These are phyloP conservation scores for Cocos nucifera DNA, from an alignment of 176 grass and related monocot genomes.

Conservation along the genomic window DNA sequence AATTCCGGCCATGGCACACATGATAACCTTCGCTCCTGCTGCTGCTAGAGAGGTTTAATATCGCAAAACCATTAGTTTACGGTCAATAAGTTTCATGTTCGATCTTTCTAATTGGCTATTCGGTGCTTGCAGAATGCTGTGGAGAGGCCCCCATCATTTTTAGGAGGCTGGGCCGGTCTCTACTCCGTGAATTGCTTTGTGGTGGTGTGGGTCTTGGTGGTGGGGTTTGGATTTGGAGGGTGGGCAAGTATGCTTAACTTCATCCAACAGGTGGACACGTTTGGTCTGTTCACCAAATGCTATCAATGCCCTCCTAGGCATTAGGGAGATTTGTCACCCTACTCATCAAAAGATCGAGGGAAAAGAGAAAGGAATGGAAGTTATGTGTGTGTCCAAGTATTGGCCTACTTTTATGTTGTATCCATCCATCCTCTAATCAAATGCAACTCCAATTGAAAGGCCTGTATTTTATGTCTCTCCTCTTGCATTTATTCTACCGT, in stretches of 20 bases:
- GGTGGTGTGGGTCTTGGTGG: constrained; percentile 76
- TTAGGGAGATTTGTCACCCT: not conserved
- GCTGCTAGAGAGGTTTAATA: constrained; percentile 49
- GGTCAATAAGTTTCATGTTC: not conserved
- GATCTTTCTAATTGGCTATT: not conserved
- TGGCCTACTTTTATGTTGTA: too few species aligned
- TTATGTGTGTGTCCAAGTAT: too few species aligned
- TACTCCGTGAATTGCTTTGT: constrained; percentile 64
- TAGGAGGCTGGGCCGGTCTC: constrained; percentile 64
- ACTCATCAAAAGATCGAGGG: not conserved
- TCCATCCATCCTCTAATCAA: too few species aligned
- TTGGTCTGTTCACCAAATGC: constrained; percentile 95
- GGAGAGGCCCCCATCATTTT: constrained; percentile 49
- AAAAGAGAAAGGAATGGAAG: not conserved
- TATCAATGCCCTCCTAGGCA: constrained; percentile 87
- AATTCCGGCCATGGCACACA: constrained; percentile 79
- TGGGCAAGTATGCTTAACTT: constrained; percentile 95
- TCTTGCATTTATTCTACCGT: too few species aligned
- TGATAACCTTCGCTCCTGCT: constrained; percentile 61
- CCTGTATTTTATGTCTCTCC: too few species aligned
- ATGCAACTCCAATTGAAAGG: too few species aligned
- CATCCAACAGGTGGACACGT: constrained; percentile 58
- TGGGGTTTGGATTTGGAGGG: constrained; percentile 85
- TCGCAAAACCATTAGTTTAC: not conserved
- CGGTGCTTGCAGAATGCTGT: constrained; percentile 53